Base-by-base conservation (phyloP, 352 stramenopile genomes). In the Globisporangium nagaii region DNA sequence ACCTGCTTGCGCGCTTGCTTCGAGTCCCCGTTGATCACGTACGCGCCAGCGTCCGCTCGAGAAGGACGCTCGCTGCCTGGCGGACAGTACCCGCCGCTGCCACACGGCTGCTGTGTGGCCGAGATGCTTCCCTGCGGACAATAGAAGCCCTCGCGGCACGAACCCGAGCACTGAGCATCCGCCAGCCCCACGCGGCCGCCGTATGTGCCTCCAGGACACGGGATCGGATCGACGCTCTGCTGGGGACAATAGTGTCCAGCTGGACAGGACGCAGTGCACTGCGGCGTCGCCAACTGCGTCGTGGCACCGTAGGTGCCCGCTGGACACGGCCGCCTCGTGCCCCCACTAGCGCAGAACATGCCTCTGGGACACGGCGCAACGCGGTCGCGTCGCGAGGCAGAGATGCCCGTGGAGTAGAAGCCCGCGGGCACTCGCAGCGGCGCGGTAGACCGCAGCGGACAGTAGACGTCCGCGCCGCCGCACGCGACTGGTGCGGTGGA, bases 191-290 rank as follows among this genome's bases (percentile, higher is more conserved):
- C 55, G 4, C 35, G 54, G 3, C 55, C 70, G 22, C 86, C 86
- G 55, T 75, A 96, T 10, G 56, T 75, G 2, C 86, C 85, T 11
- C 64, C 60, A 11, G 82, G 71, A 39, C 73, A 87, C 8, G 66
- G 45, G 6, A 61, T 65, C 2, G 79, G 64, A 7, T 36, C 8
- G 1, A 54, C 48, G 0, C 56, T 84, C 0, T 30, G 59, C 36
- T 64, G 42, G 6, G 71, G 73, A 27, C 84, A 94, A 39, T 79
- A 94, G 51, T 79, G 68, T 0, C 84, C 84, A 2, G 72, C 71
- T 10, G 75, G 76, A 52, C 81, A 94, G 4, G 27, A 32, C 0
- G 58, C 70, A 0, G 77, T 68, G 40, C 84, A 94, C 13, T 56
- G 28, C 0, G 59, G 0, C 0, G 70, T 62, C 13, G 53, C 37